These are phyloP conservation scores for Aspergillus indologenus DNA, from an alignment of 495 filamentous ascomycete species.

Conservation along the genomic window DNA sequence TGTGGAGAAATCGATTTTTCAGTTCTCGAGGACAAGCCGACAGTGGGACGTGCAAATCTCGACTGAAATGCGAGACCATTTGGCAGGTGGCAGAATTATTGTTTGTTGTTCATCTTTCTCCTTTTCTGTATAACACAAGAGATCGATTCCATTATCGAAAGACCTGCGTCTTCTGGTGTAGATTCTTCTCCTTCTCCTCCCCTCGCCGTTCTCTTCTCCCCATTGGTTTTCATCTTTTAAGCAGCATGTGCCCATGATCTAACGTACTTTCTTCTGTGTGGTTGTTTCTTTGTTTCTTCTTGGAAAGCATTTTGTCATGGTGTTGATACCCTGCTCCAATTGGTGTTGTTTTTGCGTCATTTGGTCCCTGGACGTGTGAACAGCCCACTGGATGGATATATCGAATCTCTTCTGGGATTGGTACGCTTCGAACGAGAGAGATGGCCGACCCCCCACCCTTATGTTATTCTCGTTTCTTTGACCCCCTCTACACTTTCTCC, in stretches of 20 bases:
- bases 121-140: slow-evolving; percentile 25
- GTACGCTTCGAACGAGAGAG: neutral
- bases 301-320: slow-evolving; percentile 45
- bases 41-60: neutral
- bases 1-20: neutral
- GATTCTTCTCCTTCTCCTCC: slow-evolving; percentile 19
- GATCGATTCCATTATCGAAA: slow-evolving; percentile 9
- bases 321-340: slow-evolving; percentile 48
- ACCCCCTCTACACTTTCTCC: slow-evolving; percentile 1
- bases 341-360: slow-evolving; percentile 20
- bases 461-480: neutral
- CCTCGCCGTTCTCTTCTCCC: neutral
- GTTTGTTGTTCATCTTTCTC: neutral
- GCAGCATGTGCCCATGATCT: slow-evolving; percentile 35
- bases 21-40: neutral
- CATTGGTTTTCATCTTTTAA: neutral
- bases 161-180: slow-evolving; percentile 24
- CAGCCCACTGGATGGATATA: slow-evolving; percentile 15
- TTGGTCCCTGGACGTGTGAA: slow-evolving; percentile 10
- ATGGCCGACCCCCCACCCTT: neutral
- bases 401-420: slow-evolving; percentile 1
- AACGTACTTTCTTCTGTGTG: slow-evolving; percentile 19
- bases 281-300: slow-evolving; percentile 12
- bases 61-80: neutral
- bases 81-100: neutral